Percentiles rank a stretch among this genome's conserved stretches.
Evolutionary conservation across 2,329 filamentous ascomycete species (phyloP).

Genomic region (Fusarium subtropicale): DNA sequence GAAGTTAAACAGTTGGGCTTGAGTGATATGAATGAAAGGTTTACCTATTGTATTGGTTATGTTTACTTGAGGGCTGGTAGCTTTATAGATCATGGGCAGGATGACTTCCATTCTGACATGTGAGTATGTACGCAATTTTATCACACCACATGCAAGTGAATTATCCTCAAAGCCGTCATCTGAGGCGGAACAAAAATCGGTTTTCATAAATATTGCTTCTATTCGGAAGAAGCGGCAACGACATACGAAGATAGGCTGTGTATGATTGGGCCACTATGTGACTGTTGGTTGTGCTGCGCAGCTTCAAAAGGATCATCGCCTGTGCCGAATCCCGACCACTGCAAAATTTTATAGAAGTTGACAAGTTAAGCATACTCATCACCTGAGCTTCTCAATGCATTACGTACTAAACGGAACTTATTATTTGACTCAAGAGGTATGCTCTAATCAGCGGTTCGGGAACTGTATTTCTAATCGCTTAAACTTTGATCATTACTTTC

Average conservation of each 20-base stretch:
- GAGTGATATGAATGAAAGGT: not conserved
- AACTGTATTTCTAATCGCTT: too few relatives aligned
- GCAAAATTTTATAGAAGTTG: not conserved
- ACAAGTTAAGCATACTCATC: not conserved
- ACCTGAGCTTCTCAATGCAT: too few relatives aligned
- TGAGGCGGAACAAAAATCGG: not conserved
- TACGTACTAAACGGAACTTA: too few relatives aligned
- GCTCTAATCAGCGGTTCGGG: too few relatives aligned
- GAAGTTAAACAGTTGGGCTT: accelerated
- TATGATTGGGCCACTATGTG: not conserved
- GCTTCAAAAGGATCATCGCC: not conserved
- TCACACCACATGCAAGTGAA: not conserved
- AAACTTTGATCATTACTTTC: too few relatives aligned
- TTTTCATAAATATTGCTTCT: not conserved
- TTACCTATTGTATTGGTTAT: not conserved
- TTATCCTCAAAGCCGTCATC: not conserved
- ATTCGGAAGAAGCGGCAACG: not conserved
- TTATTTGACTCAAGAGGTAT: too few relatives aligned
- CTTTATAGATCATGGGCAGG: not conserved
- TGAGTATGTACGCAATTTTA: not conserved
- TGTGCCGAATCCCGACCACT: not conserved
- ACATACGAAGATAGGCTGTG: not conserved
- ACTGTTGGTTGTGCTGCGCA: not conserved
- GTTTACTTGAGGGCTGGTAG: too few relatives aligned
- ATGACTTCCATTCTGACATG: not conserved